Conservation (phyloP, 306 rosid species). For the Fagus sylvatica region DNA sequence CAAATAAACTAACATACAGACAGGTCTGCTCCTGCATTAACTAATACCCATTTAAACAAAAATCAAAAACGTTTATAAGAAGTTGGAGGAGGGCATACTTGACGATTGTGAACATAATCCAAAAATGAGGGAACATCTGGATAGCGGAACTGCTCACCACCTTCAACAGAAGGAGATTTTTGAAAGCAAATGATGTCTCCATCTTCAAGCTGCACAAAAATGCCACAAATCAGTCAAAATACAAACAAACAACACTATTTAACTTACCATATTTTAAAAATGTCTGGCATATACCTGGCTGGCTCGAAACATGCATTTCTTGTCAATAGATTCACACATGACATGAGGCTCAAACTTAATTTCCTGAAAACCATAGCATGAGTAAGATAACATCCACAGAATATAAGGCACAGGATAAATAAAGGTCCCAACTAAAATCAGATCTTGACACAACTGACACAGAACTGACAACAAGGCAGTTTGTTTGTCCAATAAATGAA, state of each 20-base stretch:
- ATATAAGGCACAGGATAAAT: neutral
- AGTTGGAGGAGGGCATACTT: constrained; percentile 50
- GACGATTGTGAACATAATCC: constrained; percentile 91
- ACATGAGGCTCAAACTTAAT: constrained; percentile 94
- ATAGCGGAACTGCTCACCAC: constrained; percentile 57
- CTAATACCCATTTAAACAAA: neutral
- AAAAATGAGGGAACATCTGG: constrained; percentile 93
- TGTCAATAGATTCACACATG: constrained; percentile 96
- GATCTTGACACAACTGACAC: neutral
- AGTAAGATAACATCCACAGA: constrained; percentile 16
- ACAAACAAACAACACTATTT: constrained; percentile 1
- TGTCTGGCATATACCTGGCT: constrained; percentile 66
- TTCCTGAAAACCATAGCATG: constrained; percentile 53
- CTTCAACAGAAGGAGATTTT: constrained; percentile 55
- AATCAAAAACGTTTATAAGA: neutral
- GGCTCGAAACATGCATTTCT: constrained; percentile 74
- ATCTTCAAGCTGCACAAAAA: constrained; percentile 76
- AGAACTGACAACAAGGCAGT: neutral
- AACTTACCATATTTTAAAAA: neutral
- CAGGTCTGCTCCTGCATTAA: neutral
- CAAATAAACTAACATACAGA: neutral
- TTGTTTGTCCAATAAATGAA: too few relatives aligned
- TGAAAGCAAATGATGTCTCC: constrained; percentile 95
- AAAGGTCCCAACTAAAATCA: constrained; percentile 3
- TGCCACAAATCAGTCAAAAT: constrained; percentile 15